Evolutionary conservation across 2,329 filamentous ascomycete genomes (phyloP), one percentile per base, ranked within the genome.

Genomic region (Salinomyces thailandicus): DNA sequence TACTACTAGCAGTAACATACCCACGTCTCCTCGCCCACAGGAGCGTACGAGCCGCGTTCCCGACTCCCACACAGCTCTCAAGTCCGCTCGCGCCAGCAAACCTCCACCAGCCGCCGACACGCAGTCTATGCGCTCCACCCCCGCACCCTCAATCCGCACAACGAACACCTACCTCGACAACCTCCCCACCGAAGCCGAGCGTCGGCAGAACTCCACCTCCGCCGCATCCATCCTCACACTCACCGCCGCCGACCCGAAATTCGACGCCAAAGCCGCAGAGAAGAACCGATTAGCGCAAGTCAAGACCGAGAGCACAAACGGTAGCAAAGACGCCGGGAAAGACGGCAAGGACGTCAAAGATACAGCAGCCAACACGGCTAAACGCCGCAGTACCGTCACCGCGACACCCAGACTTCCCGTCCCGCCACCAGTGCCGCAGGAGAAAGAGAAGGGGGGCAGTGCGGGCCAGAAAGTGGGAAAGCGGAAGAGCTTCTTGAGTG

Each of bases 401-500:
- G 51, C 52, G 11, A 48, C 47, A 15, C 48, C 47, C 1, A 50
- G 48, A 26, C 48, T 52, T n/a, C 50, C 49, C 8, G 35, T 38
- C 6, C 36, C 41, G 14, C 47, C 47, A 14, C 43, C 41, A 4
- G 44, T 24, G 42, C 55, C 39, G 22, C 22, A 26, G 50, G 59
- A 40, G 15, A 43, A 43, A 16, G 39, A 26, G 37, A 50, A 9
- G 48, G 47, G n/a, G 20, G 36, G 36, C 12, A 26, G n/a, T 8
- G 22, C 9, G 9, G 9, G n/a, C 9, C 22, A 26, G 22, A 8
- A n/a, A n/a, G 22, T 26, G 22, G 22, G 22, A n/a, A 68, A 67
- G 53, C 56, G 65, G 39, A 68, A 68, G 53, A 68, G 64, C 41
- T 61, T 69, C 39, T 46, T 66, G 38, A 53, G 55, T 15, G 62